These are phyloP conservation scores for Chlorella sp. DNA, from an alignment of 139 green algal species.

Conservation along the genomic window DNA sequence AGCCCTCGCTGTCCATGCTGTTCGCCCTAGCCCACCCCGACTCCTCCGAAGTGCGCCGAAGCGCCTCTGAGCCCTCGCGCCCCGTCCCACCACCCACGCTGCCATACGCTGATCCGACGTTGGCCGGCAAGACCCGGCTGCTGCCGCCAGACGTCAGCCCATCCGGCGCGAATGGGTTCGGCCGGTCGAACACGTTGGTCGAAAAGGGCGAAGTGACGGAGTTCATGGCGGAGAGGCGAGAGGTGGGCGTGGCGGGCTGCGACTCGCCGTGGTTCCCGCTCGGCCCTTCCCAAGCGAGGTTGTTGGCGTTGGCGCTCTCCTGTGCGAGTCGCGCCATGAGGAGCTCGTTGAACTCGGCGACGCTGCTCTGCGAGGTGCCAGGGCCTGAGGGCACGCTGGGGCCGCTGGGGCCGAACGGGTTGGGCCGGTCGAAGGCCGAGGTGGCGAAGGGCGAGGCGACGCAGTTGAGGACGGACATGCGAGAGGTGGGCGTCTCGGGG, in stretches of 20 bases:
- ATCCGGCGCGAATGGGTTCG: not conserved
- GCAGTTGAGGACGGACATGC: conserved; percentile 7
- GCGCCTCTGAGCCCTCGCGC: too few relatives aligned
- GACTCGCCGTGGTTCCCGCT: not conserved
- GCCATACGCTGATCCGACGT: too few relatives aligned
- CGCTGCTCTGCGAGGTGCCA: not conserved
- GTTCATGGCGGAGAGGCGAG: not conserved
- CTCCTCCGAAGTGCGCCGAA: too few relatives aligned
- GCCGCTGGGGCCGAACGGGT: not conserved
- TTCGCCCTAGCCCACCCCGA: too few relatives aligned
- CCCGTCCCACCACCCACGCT: too few relatives aligned
- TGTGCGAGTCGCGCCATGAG: not conserved
- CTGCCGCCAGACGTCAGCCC: not conserved
- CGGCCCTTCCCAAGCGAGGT: too few relatives aligned
- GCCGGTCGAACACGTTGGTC: not conserved
- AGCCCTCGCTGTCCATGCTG: too few relatives aligned
- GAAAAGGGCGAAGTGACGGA: not conserved
- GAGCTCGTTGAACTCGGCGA: not conserved
- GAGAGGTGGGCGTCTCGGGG: conserved; percentile 12
- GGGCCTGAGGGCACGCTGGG: not conserved
- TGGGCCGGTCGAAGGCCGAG: conserved; percentile 4
- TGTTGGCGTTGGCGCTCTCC: not conserved
- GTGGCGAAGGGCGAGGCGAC: conserved; percentile 2
- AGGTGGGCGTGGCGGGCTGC: not conserved
- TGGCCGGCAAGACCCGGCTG: too few relatives aligned